Percentiles rank a stretch among this genome's conserved stretches.
phyloP scores from a whole-genome alignment of 2,329 filamentous ascomycete species.

The Aspergillus alliaceus region DNA sequence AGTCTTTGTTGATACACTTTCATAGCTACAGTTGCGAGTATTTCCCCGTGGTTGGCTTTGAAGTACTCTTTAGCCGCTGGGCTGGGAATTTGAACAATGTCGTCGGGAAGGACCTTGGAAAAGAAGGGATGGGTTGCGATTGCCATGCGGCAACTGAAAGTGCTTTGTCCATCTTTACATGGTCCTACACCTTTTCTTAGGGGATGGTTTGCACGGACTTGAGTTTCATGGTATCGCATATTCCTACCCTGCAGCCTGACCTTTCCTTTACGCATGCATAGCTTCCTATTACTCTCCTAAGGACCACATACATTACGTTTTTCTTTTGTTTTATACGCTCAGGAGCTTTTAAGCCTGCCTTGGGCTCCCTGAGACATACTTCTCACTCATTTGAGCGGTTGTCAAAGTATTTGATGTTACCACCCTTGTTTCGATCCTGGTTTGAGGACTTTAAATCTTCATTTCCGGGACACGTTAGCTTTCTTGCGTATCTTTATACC shows the following conservation, averaged over 20 bases:
- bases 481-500: too few relatives aligned
- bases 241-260: neutral
- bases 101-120: neutral
- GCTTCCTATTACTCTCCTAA: neutral
- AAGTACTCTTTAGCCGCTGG: neutral
- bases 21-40: neutral
- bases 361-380: neutral
- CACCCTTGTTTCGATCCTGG: too few relatives aligned
- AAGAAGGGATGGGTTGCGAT: neutral
- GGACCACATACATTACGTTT: neutral
- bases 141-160: neutral
- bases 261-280: neutral
- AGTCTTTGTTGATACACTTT: conserved; percentile 28
- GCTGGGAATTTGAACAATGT: neutral
- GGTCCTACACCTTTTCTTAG: neutral
- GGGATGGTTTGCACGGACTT: neutral
- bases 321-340: neutral
- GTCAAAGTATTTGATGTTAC: too few relatives aligned
- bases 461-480: too few relatives aligned
- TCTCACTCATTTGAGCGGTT: too few relatives aligned
- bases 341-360: too few relatives aligned
- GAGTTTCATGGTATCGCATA: neutral
- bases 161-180: neutral
- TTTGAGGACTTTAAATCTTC: too few relatives aligned
- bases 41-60: neutral